Evolutionary conservation across 805 yeast species (phyloP).

Genomic region (Candida ipomoeae): DNA sequence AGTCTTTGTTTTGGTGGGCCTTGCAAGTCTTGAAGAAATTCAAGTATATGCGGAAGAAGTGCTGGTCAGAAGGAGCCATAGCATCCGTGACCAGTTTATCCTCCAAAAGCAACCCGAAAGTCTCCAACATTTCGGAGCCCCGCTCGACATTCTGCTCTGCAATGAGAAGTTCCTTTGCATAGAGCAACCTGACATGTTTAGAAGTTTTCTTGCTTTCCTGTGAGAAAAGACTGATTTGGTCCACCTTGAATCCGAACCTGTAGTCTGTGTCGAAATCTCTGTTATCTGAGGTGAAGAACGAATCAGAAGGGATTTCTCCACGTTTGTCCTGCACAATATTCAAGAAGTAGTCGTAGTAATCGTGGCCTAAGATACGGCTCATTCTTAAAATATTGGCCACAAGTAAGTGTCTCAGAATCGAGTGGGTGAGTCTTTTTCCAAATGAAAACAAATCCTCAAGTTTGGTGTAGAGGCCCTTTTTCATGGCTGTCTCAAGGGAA

Average conservation of each 20-base stretch:
- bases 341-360: conserved; percentile 27
- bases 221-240: conserved; percentile 14
- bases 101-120: conserved; percentile 24
- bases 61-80: conserved; percentile 23
- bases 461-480: conserved; percentile 60
- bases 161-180: conserved; percentile 39
- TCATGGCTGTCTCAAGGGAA: conserved; percentile 51
- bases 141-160: conserved; percentile 27
- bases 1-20: conserved; percentile 20
- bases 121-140: conserved; percentile 21
- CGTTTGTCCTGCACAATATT: conserved; percentile 15
- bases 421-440: conserved; percentile 46
- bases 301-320: conserved; percentile 13
- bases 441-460: conserved; percentile 63
- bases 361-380: conserved; percentile 29
- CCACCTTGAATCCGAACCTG: conserved; percentile 43
- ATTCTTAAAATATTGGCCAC: conserved; percentile 31
- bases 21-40: conserved; percentile 27
- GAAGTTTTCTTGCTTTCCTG: conserved; percentile 14
- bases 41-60: conserved; percentile 25
- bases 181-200: conserved; percentile 32
- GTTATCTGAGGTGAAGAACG: conserved; percentile 42
- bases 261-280: conserved; percentile 56
- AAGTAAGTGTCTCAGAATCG: conserved; percentile 43
- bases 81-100: conserved; percentile 8